A percentile compares a stretch with the other conserved stretches of the same genome.
Evolutionary conservation across 169 alveolate species (phyloP).

Genomic region (Cryptosporidium meleagridis): DNA sequence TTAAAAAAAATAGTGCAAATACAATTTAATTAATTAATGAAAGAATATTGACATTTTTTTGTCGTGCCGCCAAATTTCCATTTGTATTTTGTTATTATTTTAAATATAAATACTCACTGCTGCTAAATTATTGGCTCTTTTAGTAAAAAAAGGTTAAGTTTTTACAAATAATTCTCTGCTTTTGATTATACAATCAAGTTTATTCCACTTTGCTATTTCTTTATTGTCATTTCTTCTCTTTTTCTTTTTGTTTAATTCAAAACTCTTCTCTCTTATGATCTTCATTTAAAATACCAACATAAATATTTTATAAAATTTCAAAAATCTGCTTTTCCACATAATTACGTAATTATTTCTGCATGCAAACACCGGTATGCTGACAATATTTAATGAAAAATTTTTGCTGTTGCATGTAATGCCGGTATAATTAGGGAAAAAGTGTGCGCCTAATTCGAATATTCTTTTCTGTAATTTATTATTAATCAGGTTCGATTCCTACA

Average conservation of each 20-base stretch:
- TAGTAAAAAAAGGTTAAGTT: too few relatives aligned
- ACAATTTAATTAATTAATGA: too few relatives aligned
- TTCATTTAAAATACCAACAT: neutral
- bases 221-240: too few relatives aligned
- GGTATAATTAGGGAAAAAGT: neutral
- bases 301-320: neutral
- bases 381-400: neutral
- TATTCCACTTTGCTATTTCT: neutral
- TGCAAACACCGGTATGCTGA: neutral
- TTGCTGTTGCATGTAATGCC: neutral
- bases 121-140: too few relatives aligned
- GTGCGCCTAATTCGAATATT: neutral
- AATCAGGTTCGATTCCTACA: constrained; percentile 36
- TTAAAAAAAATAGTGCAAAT: neutral
- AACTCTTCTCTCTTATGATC: neutral
- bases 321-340: neutral
- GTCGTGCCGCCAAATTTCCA: neutral
- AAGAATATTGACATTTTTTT: neutral
- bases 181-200: too few relatives aligned
- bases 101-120: too few relatives aligned
- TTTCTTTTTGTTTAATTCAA: neutral
- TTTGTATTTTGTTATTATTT: too few relatives aligned
- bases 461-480: too few relatives aligned
- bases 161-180: neutral
- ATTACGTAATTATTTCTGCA: neutral